A percentile compares a stretch with the other conserved stretches of the same genome.
Conservation (phyloP, 345 rosid genomes). For the Citrus australasica region DNA sequence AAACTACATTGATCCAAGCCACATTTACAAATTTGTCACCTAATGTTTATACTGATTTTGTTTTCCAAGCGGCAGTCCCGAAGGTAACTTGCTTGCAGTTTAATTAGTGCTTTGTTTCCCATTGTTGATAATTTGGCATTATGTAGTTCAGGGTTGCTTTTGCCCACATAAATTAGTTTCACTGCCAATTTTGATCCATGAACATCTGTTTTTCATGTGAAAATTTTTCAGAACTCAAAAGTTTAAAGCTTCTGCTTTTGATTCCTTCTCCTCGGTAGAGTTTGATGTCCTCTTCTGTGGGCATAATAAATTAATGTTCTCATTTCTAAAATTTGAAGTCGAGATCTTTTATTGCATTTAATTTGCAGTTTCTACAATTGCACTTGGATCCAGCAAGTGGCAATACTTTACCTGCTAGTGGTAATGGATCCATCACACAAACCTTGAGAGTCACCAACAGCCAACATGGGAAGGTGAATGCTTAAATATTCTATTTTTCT, state of each 20-base stretch:
- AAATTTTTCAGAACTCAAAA: neutral
- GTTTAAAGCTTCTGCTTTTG: neutral
- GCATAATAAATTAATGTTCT: neutral
- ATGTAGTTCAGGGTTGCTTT: neutral
- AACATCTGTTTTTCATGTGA: neutral
- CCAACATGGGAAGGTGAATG: slow-evolving; percentile 93
- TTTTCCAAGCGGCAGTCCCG: slow-evolving; percentile 98
- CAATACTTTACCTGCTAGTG: slow-evolving; percentile 61
- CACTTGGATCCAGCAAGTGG: slow-evolving; percentile 91
- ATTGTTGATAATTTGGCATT: neutral
- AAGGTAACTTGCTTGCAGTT: slow-evolving; percentile 53
- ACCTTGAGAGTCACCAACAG: slow-evolving; percentile 76
- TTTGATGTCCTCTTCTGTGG: neutral
- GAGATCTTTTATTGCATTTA: slow-evolving; percentile 14
- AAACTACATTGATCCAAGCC: slow-evolving; percentile 62
- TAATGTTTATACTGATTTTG: slow-evolving; percentile 62
- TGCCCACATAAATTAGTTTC: neutral
- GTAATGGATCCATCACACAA: slow-evolving; percentile 62
- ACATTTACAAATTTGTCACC: slow-evolving; percentile 74
- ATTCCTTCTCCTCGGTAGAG: neutral
- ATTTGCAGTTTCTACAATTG: slow-evolving; percentile 86
- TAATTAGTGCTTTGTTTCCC: neutral
- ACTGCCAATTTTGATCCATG: neutral
- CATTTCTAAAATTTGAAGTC: neutral
- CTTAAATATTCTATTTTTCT: neutral